phyloP scores from a whole-genome alignment of 1,284 basidiomycete species.

The Pyrrhoderma lamaoense region DNA sequence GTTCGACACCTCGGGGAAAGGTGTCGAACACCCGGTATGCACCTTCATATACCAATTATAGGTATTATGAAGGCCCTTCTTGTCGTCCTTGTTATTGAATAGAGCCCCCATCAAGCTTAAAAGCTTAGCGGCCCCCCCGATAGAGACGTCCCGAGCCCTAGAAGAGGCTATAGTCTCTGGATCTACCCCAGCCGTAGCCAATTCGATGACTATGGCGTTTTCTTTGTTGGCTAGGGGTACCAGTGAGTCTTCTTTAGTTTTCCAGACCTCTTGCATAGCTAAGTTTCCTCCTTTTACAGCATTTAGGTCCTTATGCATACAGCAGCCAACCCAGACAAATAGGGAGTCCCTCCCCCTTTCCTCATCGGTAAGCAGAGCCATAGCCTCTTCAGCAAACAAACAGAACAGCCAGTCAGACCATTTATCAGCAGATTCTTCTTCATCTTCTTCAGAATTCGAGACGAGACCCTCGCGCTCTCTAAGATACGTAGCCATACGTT shows the following conservation, averaged over 20 bases:
- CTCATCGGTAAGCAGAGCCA: conserved; percentile 16
- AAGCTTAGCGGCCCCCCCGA: conserved; percentile 27
- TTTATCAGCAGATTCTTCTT: conserved; percentile 5
- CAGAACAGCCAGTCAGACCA: conserved; percentile 3
- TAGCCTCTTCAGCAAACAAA: conserved; percentile 20
- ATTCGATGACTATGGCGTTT: background rate
- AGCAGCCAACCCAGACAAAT: conserved; percentile 23
- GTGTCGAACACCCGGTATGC: background rate
- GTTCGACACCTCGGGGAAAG: conserved; percentile 26
- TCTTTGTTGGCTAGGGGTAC: conserved; percentile 2
- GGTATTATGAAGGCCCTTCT: conserved; percentile 27
- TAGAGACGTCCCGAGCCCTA: conserved; percentile 23
- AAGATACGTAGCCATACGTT: conserved; percentile 5
- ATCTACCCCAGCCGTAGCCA: background rate
- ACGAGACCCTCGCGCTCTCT: too few relatives aligned
- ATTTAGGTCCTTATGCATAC: conserved; percentile 27
- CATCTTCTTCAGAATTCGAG: conserved; percentile 10
- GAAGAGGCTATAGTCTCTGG: background rate
- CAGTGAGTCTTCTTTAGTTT: background rate
- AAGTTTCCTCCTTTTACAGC: conserved; percentile 22
- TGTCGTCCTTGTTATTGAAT: conserved; percentile 31
- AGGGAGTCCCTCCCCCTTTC: conserved; percentile 15
- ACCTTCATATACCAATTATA: conserved; percentile 21
- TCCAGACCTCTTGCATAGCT: conserved; percentile 1
- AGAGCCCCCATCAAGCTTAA: conserved; percentile 26